Conservation (phyloP, 495 filamentous ascomycete species). For the Aspergillus taichungensis region DNA sequence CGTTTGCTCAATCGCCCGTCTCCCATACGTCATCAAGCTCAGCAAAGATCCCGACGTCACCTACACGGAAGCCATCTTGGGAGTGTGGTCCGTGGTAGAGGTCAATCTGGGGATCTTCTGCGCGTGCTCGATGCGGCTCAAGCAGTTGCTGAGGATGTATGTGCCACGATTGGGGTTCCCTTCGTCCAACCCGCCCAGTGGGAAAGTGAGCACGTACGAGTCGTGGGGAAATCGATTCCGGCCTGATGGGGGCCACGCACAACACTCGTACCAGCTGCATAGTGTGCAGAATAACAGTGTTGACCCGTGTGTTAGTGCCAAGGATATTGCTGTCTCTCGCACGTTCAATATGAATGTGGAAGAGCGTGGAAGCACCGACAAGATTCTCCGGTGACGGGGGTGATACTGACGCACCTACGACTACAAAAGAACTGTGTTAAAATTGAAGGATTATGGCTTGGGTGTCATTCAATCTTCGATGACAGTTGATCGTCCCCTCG, state of each 20-base stretch:
- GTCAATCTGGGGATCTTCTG: constrained; percentile 76
- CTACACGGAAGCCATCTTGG: constrained; percentile 15
- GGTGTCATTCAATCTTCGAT: too few relatives aligned
- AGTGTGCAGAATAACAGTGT: constrained; percentile 5
- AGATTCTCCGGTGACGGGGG: background rate
- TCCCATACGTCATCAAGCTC: constrained; percentile 13
- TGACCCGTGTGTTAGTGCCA: background rate
- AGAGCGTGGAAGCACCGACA: constrained; percentile 4
- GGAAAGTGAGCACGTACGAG: background rate
- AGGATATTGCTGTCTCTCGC: constrained; percentile 6
- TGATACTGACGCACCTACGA: background rate
- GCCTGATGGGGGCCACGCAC: background rate
- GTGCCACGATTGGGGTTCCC: constrained; percentile 9
- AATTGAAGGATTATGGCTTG: too few relatives aligned
- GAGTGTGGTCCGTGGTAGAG: constrained; percentile 74
- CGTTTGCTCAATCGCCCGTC: constrained; percentile 17
- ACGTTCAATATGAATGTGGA: constrained; percentile 7
- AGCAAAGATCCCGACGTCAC: constrained; percentile 8
- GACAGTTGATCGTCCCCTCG: too few relatives aligned
- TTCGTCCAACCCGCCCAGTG: constrained; percentile 6
- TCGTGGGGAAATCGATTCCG: constrained; percentile 1
- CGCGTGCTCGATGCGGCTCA: constrained; percentile 71
- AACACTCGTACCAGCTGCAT: constrained; percentile 13
- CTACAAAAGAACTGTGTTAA: too few relatives aligned
- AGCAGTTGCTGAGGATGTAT: constrained; percentile 43